These are phyloP conservation scores for Plectosphaerella plurivora DNA, from an alignment of 2,329 filamentous ascomycete genomes.

Conservation along the genomic window DNA sequence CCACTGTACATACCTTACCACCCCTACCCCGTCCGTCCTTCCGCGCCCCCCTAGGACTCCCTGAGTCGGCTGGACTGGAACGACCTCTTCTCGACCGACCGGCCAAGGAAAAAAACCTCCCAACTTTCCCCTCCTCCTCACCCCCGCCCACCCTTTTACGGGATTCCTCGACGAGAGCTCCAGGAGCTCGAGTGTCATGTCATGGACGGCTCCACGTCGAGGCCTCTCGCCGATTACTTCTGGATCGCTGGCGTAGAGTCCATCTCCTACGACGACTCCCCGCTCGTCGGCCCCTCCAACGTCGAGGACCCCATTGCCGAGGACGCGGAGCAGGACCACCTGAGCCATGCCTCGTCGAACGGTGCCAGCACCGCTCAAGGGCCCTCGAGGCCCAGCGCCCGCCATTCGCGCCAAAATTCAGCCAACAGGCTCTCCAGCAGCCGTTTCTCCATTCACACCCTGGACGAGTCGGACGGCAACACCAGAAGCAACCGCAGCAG, in stretches of 20 bases:
- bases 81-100: not conserved
- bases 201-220: conserved; percentile 58
- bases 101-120: not conserved
- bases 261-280: conserved; percentile 57
- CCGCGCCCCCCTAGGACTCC: not conserved
- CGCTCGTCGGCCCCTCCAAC: conserved; percentile 27
- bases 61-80: no score
- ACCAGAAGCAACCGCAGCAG: conserved; percentile 63
- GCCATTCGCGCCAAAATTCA: conserved; percentile 59
- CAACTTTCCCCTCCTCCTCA: not conserved
- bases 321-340: conserved; percentile 53
- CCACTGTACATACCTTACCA: no score
- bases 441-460: conserved; percentile 47
- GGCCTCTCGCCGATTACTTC: conserved; percentile 69
- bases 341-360: conserved; percentile 1
- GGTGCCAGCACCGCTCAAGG: conserved; percentile 13
- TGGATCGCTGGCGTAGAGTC: conserved; percentile 71
- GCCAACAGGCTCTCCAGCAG: conserved; percentile 52
- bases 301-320: conserved; percentile 59
- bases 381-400: conserved; percentile 34
- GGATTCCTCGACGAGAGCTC: not conserved
- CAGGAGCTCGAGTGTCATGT: conserved; percentile 31
- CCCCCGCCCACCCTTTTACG: not conserved
- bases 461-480: conserved; percentile 55
- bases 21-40: not conserved